Evolutionary conservation across 1,139 yeast genomes (phyloP).

Genomic region (Pichia sp.): DNA sequence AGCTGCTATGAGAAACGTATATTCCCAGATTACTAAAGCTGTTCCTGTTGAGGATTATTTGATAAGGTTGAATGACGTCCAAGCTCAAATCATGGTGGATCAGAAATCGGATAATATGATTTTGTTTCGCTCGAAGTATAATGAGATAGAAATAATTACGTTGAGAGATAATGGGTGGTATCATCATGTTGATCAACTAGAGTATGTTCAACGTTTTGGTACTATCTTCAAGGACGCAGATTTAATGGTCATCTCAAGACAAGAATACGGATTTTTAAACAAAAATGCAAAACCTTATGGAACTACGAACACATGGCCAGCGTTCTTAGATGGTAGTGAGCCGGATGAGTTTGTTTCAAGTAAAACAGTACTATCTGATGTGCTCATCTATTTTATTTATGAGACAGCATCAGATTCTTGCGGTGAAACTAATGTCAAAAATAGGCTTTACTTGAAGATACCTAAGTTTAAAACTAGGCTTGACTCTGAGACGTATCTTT

Average conservation of each 20-base stretch:
- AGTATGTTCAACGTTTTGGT: constrained; percentile 65
- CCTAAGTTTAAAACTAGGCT: constrained; percentile 65
- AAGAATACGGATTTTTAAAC: constrained; percentile 33
- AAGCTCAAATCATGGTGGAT: constrained; percentile 71
- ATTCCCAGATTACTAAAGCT: constrained; percentile 30
- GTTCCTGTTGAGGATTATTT: constrained; percentile 45
- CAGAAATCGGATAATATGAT: constrained; percentile 58
- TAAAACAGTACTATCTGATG: constrained; percentile 22
- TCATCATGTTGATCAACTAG: constrained; percentile 14
- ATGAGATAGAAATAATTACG: constrained; percentile 60
- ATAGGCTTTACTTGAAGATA: constrained; percentile 50
- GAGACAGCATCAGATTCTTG: constrained; percentile 20
- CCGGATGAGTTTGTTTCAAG: constrained; percentile 9
- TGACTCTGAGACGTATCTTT: constrained; percentile 66
- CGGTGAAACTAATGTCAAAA: constrained; percentile 28
- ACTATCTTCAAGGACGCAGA: constrained; percentile 62
- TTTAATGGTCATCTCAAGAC: constrained; percentile 53
- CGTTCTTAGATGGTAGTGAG: constrained; percentile 50
- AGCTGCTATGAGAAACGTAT: constrained; percentile 41
- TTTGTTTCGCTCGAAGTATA: constrained; percentile 59
- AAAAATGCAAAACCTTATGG: constrained; percentile 27
- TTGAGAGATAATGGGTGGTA: constrained; percentile 35
- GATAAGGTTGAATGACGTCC: constrained; percentile 72
- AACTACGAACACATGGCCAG: constrained; percentile 54
- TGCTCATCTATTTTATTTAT: constrained; percentile 23